These are phyloP conservation scores for Exophiala spinifera DNA, from an alignment of 2,329 filamentous ascomycete genomes.

Conservation along the genomic window DNA sequence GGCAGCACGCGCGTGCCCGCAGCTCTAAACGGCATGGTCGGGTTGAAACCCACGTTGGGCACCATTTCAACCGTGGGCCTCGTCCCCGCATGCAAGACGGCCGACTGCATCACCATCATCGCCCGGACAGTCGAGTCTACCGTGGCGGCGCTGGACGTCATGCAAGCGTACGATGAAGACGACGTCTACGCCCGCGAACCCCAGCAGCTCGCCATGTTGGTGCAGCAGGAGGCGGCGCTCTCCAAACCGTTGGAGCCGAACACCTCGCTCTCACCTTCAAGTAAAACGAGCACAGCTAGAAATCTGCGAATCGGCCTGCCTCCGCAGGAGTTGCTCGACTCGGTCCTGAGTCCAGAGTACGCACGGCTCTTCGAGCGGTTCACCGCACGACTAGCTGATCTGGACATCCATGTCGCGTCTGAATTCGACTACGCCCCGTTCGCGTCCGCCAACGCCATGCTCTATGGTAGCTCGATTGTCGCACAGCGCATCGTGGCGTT, in stretches of 20 bases:
- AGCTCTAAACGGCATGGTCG: conserved; percentile 29
- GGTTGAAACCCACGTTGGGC: conserved; percentile 30
- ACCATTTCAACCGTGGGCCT: conserved; percentile 27
- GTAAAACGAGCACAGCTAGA: conserved; percentile 37
- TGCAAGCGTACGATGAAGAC: conserved; percentile 9
- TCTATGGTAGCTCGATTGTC: conserved; percentile 58
- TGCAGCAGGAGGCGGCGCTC: conserved; percentile 5
- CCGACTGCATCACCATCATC: conserved; percentile 54
- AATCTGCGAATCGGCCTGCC: conserved; percentile 40
- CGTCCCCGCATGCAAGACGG: conserved; percentile 50
- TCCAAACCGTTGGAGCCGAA: no score
- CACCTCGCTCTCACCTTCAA: conserved; percentile 27
- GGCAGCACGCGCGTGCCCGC: conserved; percentile 28
- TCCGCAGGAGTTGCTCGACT: conserved; percentile 40
- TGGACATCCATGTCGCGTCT: conserved; percentile 41
- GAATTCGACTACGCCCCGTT: conserved; percentile 50
- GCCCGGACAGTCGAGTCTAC: conserved; percentile 44
- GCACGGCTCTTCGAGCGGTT: conserved; percentile 43
- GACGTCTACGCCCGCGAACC: conserved; percentile 44
- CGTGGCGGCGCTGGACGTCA: conserved; percentile 32
- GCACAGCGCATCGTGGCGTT: conserved; percentile 35
- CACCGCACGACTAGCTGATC: conserved; percentile 34
- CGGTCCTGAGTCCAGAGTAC: conserved; percentile 39
- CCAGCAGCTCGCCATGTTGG: conserved; percentile 30
- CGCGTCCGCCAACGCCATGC: conserved; percentile 50